A percentile compares a stretch with the other conserved stretches of the same genome.
Evolutionary conservation across 257 asterid genomes (phyloP).

Genomic region (Thymus mandschuricus): DNA sequence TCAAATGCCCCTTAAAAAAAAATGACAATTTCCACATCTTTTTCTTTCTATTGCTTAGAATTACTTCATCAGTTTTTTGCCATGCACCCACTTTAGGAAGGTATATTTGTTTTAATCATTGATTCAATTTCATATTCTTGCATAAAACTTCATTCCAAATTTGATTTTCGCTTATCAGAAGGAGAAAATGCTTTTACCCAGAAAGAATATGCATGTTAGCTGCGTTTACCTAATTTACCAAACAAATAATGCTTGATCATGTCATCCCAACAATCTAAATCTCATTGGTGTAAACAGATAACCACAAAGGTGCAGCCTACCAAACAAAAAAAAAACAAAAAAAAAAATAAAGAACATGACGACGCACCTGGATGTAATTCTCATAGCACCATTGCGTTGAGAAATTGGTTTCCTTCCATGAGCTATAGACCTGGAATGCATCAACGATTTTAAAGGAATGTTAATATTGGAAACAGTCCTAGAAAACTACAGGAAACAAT

Average conservation of each 20-base stretch:
- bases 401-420: conserved; percentile 89
- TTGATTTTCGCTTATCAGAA: background rate
- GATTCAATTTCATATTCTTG: conserved; percentile 5
- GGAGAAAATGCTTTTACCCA: conserved; percentile 9
- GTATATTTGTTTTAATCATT: background rate
- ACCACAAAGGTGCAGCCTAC: conserved; percentile 2
- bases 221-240: conserved; percentile 2
- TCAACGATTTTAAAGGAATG: conserved; percentile 16
- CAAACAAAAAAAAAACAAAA: background rate
- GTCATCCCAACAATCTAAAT: conserved; percentile 25
- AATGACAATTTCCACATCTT: background rate
- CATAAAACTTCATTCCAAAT: background rate
- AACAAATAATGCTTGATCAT: conserved; percentile 7
- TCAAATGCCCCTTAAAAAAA: background rate
- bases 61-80: conserved; percentile 9
- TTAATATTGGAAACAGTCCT: background rate
- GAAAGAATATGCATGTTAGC: conserved; percentile 7
- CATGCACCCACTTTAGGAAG: background rate
- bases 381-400: conserved; percentile 97
- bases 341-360: background rate
- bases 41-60: background rate
- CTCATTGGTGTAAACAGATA: conserved; percentile 11
- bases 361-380: conserved; percentile 78
- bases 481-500: background rate
- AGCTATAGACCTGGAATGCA: conserved; percentile 67